Percentiles rank a stretch among this genome's conserved stretches.
These are phyloP conservation scores for Ceratocystis diversiconidia DNA, from an alignment of 2,329 filamentous ascomycete species.

Conservation along the genomic window DNA sequence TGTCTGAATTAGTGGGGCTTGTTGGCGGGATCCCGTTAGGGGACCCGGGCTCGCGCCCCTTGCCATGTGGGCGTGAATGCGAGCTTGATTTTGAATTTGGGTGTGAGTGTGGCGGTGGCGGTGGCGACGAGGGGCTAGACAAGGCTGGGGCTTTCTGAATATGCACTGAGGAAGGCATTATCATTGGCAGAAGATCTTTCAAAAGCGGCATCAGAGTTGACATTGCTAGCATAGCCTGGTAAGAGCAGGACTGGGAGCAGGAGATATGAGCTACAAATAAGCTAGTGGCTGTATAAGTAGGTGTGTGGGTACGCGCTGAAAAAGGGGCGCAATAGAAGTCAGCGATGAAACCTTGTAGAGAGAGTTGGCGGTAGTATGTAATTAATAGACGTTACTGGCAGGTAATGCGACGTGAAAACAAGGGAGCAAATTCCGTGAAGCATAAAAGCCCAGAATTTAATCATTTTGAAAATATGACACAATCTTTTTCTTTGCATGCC, in stretches of 20 bases:
- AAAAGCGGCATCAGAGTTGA: constrained; percentile 40
- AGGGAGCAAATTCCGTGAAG: constrained; percentile 10
- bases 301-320: no score
- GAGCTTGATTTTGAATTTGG: no score
- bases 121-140: constrained; percentile 23
- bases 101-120: constrained; percentile 26
- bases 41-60: neutral
- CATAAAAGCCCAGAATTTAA: neutral
- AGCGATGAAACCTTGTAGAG: no score
- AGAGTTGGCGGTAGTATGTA: neutral
- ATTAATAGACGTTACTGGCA: neutral
- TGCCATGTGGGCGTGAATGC: neutral
- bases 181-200: constrained; percentile 45
- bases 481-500: neutral
- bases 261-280: no score
- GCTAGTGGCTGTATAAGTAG: no score
- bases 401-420: neutral
- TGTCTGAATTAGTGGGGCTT: neutral
- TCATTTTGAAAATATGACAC: neutral
- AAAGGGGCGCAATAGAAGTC: no score
- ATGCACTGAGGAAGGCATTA: constrained; percentile 43
- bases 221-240: constrained; percentile 35
- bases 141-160: constrained; percentile 30
- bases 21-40: neutral
- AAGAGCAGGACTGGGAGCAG: neutral